phyloP scores from a whole-genome alignment of 2,329 filamentous ascomycete species.

The Lasiodiplodia sp. region DNA sequence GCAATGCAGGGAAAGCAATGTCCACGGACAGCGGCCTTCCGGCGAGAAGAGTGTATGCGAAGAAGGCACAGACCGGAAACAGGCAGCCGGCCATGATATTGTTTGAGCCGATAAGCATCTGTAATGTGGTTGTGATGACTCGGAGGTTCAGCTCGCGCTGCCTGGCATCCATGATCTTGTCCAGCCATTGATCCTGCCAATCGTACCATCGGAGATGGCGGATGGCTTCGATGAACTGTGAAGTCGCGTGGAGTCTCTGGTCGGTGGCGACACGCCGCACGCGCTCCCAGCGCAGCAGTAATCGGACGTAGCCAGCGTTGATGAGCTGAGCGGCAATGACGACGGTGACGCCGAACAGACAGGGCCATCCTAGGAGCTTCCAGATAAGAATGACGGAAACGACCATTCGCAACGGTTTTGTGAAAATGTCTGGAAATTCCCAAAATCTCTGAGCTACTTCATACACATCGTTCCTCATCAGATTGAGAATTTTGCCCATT shows the following conservation, averaged over 20 bases:
- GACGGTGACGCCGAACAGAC: constrained; percentile 74
- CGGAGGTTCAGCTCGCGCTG: constrained; percentile 71
- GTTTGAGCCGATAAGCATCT: constrained; percentile 69
- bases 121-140: constrained; percentile 69
- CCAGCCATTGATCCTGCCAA: constrained; percentile 80
- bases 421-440: constrained; percentile 81
- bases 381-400: constrained; percentile 78
- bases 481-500: constrained; percentile 88
- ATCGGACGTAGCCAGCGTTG: constrained; percentile 72
- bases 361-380: constrained; percentile 80
- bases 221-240: constrained; percentile 87
- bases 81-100: constrained; percentile 76
- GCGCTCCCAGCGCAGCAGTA: constrained; percentile 73
- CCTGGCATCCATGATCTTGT: constrained; percentile 71
- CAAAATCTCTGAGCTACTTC: constrained; percentile 85
- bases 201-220: constrained; percentile 82
- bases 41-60: constrained; percentile 77
- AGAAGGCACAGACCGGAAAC: constrained; percentile 83
- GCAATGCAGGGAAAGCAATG: constrained; percentile 84
- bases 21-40: constrained; percentile 75
- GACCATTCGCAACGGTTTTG: constrained; percentile 77
- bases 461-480: constrained; percentile 81
- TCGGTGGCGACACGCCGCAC: constrained; percentile 78
- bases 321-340: constrained; percentile 72
- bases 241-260: constrained; percentile 77